phyloP scores from a whole-genome alignment of 140 eudicot genomes.

The Ambrosia hybrid region DNA sequence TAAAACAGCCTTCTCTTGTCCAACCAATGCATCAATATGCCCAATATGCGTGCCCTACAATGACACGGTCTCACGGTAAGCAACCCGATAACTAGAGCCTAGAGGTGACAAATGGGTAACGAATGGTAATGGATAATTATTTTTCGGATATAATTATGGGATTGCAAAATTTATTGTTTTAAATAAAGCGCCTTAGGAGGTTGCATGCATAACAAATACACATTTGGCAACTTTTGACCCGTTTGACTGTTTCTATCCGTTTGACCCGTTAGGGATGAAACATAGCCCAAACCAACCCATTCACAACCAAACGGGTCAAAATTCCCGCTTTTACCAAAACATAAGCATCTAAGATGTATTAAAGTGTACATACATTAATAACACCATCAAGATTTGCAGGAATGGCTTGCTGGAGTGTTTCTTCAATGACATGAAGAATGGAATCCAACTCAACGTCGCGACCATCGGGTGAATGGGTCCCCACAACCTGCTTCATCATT shows the following conservation, averaged over 20 bases:
- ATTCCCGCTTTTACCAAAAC: not conserved
- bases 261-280: not conserved
- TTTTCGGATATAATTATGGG: not conserved
- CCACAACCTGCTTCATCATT: constrained; percentile 67
- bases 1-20: constrained; percentile 47
- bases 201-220: not conserved
- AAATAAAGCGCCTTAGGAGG: not conserved
- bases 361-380: constrained; percentile 38
- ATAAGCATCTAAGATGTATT: not conserved
- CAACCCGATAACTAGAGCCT: not conserved
- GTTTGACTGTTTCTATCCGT: not conserved
- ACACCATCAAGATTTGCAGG: constrained; percentile 46
- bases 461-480: constrained; percentile 80
- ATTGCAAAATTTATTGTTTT: not conserved
- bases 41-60: constrained; percentile 46
- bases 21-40: constrained; percentile 20
- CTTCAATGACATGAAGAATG: constrained; percentile 54
- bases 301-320: not conserved
- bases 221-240: not conserved
- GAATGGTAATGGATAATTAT: not conserved
- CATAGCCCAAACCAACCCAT: not conserved
- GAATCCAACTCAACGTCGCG: constrained; percentile 60
- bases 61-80: not conserved
- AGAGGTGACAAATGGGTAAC: not conserved
- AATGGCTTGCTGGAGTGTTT: constrained; percentile 48